Evolutionary conservation across 495 filamentous ascomycete genomes (phyloP), one percentile per base, ranked within the genome.

Genomic region (Cladorrhinum samala): DNA sequence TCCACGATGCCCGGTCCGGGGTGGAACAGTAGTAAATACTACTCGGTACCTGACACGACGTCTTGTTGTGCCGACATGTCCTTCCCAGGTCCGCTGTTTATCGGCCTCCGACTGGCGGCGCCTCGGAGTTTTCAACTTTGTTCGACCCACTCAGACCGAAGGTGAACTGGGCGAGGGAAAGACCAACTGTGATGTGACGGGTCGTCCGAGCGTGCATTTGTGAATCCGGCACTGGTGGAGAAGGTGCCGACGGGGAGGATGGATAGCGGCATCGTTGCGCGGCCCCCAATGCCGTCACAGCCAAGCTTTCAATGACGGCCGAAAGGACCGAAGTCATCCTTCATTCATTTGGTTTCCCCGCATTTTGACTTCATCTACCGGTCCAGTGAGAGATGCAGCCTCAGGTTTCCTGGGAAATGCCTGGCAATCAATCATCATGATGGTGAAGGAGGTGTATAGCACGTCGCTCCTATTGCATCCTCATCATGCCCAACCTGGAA

Each of bases 351-450:
- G 19, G 27, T 30, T 57, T 52, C 56, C 46, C 56, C 49, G 52
- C 56, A 59, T 48, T 54, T 40, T 47, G 47, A 23, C 25, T 39
- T 16, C 50, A 51, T 43, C 48, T 59, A 21, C 37, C 48, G 52
- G 30, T 51, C 37, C n/a, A 24, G n/a, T 47, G n/a, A 38, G 5
- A 49, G 18, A 49, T n/a, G 39, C 7, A 9, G 30, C 20, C 20
- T 6, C 45, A 23, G 36, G 42, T 49, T 45, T 19, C 36, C 23
- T 21, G 36, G 18, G 27, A 51, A 38, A 45, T 19, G n/a, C n/a
- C n/a, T n/a, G n/a, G n/a, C n/a, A n/a, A 39, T 46, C 27, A 9
- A 9, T 38, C 17, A 44, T 16, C 25, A 41, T 11, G 5, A 46
- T 43, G 46, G 52, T 14, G 46, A 51, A 33, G n/a, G 30, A 8